phyloP scores from a whole-genome alignment of 495 filamentous ascomycete species.

The Sphaerosporella brunnea region DNA sequence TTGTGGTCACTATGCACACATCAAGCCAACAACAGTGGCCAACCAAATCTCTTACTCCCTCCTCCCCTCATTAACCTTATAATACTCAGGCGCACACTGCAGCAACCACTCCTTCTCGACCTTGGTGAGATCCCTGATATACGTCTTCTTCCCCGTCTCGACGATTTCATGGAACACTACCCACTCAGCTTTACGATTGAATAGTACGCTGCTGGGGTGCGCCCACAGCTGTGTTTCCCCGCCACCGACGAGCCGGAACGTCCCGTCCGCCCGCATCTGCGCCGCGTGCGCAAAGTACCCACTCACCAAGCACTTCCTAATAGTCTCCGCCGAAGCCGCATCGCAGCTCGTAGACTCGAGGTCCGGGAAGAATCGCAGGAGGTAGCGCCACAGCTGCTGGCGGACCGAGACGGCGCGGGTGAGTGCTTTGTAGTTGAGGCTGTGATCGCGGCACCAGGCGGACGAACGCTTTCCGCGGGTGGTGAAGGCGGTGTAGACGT shows the following conservation, averaged over 20 bases:
- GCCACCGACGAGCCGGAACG: slow-evolving; percentile 44
- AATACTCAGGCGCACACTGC: slow-evolving; percentile 77
- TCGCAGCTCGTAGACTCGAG: slow-evolving; percentile 15
- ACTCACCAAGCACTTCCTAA: slow-evolving; percentile 70
- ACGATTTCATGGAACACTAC: slow-evolving; percentile 92
- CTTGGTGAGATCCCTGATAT: slow-evolving; percentile 71
- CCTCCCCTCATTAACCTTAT: slow-evolving; percentile 26
- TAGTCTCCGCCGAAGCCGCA: slow-evolving; percentile 40
- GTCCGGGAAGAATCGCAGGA: slow-evolving; percentile 50
- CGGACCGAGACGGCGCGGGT: slow-evolving; percentile 70
- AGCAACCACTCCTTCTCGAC: slow-evolving; percentile 81
- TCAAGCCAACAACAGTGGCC: no score
- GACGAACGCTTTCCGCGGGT: slow-evolving; percentile 60
- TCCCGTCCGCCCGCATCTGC: slow-evolving; percentile 87
- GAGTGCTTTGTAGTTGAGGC: slow-evolving; percentile 71
- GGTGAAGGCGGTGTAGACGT: slow-evolving; percentile 81
- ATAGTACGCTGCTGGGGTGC: slow-evolving; percentile 87
- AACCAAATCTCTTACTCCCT: background rate
- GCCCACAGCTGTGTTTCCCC: slow-evolving; percentile 40
- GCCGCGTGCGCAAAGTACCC: slow-evolving; percentile 95
- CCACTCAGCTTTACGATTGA: slow-evolving; percentile 96
- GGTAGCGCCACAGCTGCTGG: slow-evolving; percentile 65
- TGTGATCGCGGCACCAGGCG: slow-evolving; percentile 72
- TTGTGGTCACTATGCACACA: no score
- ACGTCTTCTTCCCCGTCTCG: slow-evolving; percentile 78